Base-by-base conservation (phyloP, 2,329 filamentous ascomycete species). In the Penicillium vulpinum region DNA sequence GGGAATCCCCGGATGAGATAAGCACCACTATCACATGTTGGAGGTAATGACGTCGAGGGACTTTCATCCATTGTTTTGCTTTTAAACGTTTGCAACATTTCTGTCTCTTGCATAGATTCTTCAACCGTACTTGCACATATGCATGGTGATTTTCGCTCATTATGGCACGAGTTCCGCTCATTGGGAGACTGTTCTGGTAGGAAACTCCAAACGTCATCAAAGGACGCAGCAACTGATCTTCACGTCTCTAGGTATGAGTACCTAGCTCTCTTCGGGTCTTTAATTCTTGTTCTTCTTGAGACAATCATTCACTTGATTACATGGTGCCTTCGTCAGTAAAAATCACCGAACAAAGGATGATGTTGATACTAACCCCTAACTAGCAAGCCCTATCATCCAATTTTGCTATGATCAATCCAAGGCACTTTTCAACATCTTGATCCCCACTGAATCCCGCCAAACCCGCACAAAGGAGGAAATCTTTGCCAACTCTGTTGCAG, bases 351-450 rank as follows among this genome's bases (percentile, higher is more conserved):
- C 44, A 35, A 18, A 35, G 16, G 29, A 24, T 22, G 21, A 31
- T 21, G 15, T 18, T 43, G 33, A 46, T 22, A 62, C 64, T 75
- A 60, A 68, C 58, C 24, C 49, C 41, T 48, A 51, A 49, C 18
- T 73, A 91, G 89, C 93, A 26, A 84, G 87, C 24, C 88, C 92
- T 16, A 82, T 97, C 43, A 89, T 97, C 66, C 81, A 83, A 56
- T 83, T 97, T 66, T 92, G 87, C 74, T 97, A 97, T 75, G 84
- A 86, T 64, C 84, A 88, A 43, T 97, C 92, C 7, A 88, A 91
- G 66, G 85, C 86, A 28, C 73, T 95, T 8, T 97, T 97, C 78
- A 92, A 96, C 68, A 79, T 83, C 51, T 83, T 94, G 45, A 87
- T 88, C 0, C 87, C 89, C 3, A 84, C 88, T 1, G 86, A 87